phyloP scores from a whole-genome alignment of 805 yeast genomes.

The Wickerhamomyces chaumierensis region DNA sequence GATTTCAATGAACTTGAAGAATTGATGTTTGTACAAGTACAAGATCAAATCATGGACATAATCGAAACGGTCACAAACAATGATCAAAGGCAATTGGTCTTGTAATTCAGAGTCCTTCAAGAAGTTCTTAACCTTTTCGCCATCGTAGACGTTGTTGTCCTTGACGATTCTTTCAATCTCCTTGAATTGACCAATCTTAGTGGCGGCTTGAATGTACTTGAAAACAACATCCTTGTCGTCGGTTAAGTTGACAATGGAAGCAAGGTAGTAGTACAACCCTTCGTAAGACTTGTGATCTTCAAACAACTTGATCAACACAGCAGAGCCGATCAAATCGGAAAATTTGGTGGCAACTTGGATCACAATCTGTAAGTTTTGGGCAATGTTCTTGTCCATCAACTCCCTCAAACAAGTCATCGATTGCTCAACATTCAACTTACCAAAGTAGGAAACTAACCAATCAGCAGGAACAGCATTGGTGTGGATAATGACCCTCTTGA shows the following conservation, averaged over 20 bases:
- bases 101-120: slow-evolving; percentile 88
- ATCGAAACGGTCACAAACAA: slow-evolving; percentile 88
- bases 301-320: slow-evolving; percentile 75
- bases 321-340: slow-evolving; percentile 85
- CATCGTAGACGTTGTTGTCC: slow-evolving; percentile 88
- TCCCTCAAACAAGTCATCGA: slow-evolving; percentile 79
- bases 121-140: slow-evolving; percentile 95
- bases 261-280: slow-evolving; percentile 89
- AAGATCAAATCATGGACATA: slow-evolving; percentile 89
- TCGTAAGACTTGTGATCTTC: slow-evolving; percentile 89
- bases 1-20: slow-evolving; percentile 92
- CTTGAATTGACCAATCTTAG: slow-evolving; percentile 76
- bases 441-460: slow-evolving; percentile 89
- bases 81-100: slow-evolving; percentile 92
- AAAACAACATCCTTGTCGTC: slow-evolving; percentile 92
- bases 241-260: slow-evolving; percentile 85
- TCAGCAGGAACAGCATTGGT: slow-evolving; percentile 79
- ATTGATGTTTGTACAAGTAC: slow-evolving; percentile 90
- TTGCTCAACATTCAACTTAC: slow-evolving; percentile 90
- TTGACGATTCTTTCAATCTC: slow-evolving; percentile 95
- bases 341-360: slow-evolving; percentile 96
- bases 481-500: slow-evolving; percentile 88
- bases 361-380: slow-evolving; percentile 83
- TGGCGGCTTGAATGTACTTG: slow-evolving; percentile 92
- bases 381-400: slow-evolving; percentile 67